Evolutionary conservation across 1,284 basidiomycete genomes (phyloP).

Genomic region (Moniliella sp.): DNA sequence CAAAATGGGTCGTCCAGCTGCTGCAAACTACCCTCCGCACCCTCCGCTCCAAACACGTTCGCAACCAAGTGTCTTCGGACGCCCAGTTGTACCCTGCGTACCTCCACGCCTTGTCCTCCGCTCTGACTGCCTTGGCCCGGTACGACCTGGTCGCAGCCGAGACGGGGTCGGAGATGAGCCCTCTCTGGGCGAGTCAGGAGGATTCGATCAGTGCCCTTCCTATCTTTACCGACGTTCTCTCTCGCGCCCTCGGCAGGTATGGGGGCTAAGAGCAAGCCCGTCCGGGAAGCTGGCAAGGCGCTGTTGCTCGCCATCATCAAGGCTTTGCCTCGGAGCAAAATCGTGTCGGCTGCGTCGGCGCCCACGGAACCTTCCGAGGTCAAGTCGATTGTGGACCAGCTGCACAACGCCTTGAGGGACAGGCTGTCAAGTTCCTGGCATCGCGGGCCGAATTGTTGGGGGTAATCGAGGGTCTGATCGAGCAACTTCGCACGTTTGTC

Average conservation of each 20-base stretch:
- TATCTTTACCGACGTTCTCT: no score
- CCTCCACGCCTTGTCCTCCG: constrained; percentile 20
- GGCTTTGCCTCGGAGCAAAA: background rate
- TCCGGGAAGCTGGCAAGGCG: constrained; percentile 17
- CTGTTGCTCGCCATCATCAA: constrained; percentile 12
- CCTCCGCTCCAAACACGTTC: constrained; percentile 10
- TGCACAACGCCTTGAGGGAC: constrained; percentile 24
- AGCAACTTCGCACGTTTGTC: constrained; percentile 20
- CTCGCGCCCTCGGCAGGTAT: no score
- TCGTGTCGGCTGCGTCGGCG: no score
- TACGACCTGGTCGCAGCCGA: no score
- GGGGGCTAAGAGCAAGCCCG: constrained; percentile 5
- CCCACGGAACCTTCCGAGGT: no score
- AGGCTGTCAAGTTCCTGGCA: constrained; percentile 22
- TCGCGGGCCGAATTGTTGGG: constrained; percentile 19
- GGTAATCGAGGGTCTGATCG: constrained; percentile 18
- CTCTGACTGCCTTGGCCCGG: constrained; percentile 25
- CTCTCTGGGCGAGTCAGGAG: no score
- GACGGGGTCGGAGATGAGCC: no score
- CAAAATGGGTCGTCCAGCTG: no score
- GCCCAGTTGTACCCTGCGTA: constrained; percentile 27
- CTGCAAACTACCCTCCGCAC: constrained; percentile 12
- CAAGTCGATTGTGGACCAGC: constrained; percentile 11
- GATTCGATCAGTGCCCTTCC: no score
- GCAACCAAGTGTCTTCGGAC: constrained; percentile 14